Base-by-base conservation (phyloP, 768 basidiomycete genomes). In the Phaffia australis region DNA sequence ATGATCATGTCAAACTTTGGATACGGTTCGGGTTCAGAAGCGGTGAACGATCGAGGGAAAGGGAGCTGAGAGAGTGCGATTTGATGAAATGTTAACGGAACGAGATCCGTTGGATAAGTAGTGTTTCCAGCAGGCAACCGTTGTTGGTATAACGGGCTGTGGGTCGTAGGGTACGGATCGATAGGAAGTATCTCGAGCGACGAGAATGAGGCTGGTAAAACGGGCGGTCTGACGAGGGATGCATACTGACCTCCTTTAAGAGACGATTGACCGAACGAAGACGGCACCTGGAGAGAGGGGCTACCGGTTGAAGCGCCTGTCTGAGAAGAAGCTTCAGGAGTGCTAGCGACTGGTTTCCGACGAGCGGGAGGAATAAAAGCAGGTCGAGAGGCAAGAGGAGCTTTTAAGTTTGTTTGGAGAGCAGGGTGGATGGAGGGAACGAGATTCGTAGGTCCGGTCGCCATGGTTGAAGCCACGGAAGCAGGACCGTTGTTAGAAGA, bases 31-130 rank as follows among this genome's bases (percentile, higher is more conserved):
- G 57, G 54, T 56, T 69, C 69, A 18, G 42, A 21, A 55, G 65
- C 67, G 66, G 23, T 65, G 46, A 66, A 64, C 15, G 70, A 71
- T 35, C 63, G 65, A 1, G 71, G 55, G 11, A 73, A 63, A 0
- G 84, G 85, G 29, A 86, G 71, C 25, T 75, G 70, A 1, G 84
- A 85, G 69, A 81, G 79, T 1, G 85, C 81, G 57, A 88, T 79
- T 49, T 84, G 83, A 50, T 78, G 76, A 75, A 87, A 88, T 0
- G 83, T 82, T 8, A 87, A 78, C 5, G 81, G 72, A 55, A 1
- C 0, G 65, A 55, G 6, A 7, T 7, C 15, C 56, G 59, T 14
- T n/a, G 15, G 65, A 59, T 15, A 60, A 60, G 0, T 51, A 55
- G 23, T 29, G 30, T 46, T 15, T 19, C 54, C 61, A 63, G 25